Percentiles rank a stretch among this genome's conserved stretches.
Conservation (phyloP, 306 rosid genomes). For the Trifolium dubium region DNA sequence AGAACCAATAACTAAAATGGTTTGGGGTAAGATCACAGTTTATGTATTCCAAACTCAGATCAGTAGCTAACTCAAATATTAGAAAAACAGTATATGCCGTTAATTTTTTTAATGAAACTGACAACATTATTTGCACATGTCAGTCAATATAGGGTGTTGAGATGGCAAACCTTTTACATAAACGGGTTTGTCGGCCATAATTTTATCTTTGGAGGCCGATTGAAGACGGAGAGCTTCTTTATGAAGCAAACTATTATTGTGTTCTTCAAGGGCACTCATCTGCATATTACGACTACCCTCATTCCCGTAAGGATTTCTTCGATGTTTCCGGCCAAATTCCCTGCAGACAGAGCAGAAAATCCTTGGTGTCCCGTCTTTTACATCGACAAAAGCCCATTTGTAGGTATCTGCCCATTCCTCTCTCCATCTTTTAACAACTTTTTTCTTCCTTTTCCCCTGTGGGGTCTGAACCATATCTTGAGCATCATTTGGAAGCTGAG, state of each 20-base stretch:
- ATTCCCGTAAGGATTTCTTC: constrained; percentile 97
- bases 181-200: constrained; percentile 81
- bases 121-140: constrained; percentile 24
- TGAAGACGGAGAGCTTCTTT: constrained; percentile 99
- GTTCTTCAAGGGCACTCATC: constrained; percentile 99
- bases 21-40: constrained; percentile 17
- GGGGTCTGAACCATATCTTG: constrained; percentile 80
- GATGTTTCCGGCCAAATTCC: constrained; percentile 94
- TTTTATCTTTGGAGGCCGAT: constrained; percentile 92
- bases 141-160: constrained; percentile 27
- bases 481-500: constrained; percentile 78
- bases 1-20: constrained; percentile 7
- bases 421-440: constrained; percentile 99
- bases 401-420: constrained; percentile 99
- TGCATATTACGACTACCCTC: constrained; percentile 99
- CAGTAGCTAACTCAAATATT: neutral
- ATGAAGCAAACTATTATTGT: constrained; percentile 96
- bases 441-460: constrained; percentile 81
- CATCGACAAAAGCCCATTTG: constrained; percentile 97
- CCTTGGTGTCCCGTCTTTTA: constrained; percentile 94
- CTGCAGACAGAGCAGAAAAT: constrained; percentile 97
- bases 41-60: neutral
- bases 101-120: constrained; percentile 2
- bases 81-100: constrained; percentile 13
- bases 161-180: constrained; percentile 81